Conservation (phyloP, 2,329 filamentous ascomycete genomes). For the Ceratocystis eucalypticola region DNA sequence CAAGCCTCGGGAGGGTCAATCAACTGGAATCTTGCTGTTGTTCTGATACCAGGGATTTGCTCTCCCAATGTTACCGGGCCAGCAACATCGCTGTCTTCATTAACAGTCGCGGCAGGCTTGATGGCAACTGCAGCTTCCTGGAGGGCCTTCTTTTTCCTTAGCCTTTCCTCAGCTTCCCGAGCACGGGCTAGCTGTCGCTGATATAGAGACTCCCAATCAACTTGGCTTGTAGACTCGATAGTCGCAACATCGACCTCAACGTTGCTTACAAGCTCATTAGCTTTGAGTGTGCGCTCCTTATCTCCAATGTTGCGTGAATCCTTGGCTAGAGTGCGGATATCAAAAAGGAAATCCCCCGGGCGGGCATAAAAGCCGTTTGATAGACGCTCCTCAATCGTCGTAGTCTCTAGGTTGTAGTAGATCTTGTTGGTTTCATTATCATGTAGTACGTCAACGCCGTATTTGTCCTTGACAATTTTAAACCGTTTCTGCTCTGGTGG, state of each 20-base stretch:
- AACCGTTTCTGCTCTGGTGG: constrained; percentile 54
- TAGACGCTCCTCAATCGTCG: constrained; percentile 86
- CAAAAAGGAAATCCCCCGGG: constrained; percentile 75
- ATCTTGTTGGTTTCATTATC: constrained; percentile 69
- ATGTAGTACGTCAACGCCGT: constrained; percentile 61
- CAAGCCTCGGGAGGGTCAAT: constrained; percentile 25
- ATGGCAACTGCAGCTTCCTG: background rate
- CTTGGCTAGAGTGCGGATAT: constrained; percentile 72
- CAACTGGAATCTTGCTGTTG: constrained; percentile 43
- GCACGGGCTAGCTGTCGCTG: constrained; percentile 54
- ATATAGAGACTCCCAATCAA: constrained; percentile 75
- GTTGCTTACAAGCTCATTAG: constrained; percentile 82
- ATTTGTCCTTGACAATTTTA: constrained; percentile 64
- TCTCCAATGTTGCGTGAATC: constrained; percentile 77
- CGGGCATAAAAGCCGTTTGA: constrained; percentile 94
- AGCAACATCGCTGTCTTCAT: constrained; percentile 38
- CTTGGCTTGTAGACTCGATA: constrained; percentile 52
- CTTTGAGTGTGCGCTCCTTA: constrained; percentile 67
- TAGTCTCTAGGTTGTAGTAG: constrained; percentile 88
- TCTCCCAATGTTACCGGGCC: constrained; percentile 51
- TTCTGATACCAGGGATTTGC: constrained; percentile 41
- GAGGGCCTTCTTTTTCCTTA: constrained; percentile 41
- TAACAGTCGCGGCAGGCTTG: background rate
- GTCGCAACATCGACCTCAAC: constrained; percentile 83
- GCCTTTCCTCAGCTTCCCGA: constrained; percentile 44